These are phyloP conservation scores for Cladosporium sp. DNA, from an alignment of 2,329 filamentous ascomycete species.

Conservation along the genomic window DNA sequence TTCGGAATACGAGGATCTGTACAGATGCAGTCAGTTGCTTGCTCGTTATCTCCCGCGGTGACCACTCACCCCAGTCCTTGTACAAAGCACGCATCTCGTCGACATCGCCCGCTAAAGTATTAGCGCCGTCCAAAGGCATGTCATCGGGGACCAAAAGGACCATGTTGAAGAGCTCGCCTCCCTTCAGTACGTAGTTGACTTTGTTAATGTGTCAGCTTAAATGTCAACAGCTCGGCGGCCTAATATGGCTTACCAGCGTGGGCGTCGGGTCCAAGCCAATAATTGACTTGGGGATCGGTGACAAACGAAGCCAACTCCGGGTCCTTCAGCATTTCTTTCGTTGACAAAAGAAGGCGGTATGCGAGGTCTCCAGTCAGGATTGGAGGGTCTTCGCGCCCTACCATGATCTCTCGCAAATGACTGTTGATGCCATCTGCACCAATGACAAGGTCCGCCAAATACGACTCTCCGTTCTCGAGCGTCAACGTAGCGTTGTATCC, in stretches of 20 bases:
- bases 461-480: constrained; percentile 41
- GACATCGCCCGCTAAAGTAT: constrained; percentile 53
- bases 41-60: neutral
- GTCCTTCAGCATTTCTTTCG: constrained; percentile 50
- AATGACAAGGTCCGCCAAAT: constrained; percentile 49
- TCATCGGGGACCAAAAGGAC: constrained; percentile 55
- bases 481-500: constrained; percentile 40
- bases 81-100: constrained; percentile 58
- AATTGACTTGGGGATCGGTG: constrained; percentile 53
- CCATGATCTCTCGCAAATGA: constrained; percentile 46
- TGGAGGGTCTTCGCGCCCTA: constrained; percentile 51
- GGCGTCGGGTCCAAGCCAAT: constrained; percentile 55
- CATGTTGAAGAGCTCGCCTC: constrained; percentile 54
- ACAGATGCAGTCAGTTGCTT: neutral
- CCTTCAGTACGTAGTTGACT: constrained; percentile 56
- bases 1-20: constrained; percentile 55
- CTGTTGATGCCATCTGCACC: constrained; percentile 53
- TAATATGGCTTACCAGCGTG: constrained; percentile 45
- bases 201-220: neutral
- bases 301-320: constrained; percentile 50
- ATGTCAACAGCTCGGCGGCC: neutral
- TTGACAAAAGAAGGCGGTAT: constrained; percentile 52
- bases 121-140: constrained; percentile 46
- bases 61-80: constrained; percentile 54
- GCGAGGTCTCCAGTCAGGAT: constrained; percentile 54